These are phyloP conservation scores for Chytriomyces sp. DNA, from an alignment of 192 early-diverging fungal species.

Conservation along the genomic window DNA sequence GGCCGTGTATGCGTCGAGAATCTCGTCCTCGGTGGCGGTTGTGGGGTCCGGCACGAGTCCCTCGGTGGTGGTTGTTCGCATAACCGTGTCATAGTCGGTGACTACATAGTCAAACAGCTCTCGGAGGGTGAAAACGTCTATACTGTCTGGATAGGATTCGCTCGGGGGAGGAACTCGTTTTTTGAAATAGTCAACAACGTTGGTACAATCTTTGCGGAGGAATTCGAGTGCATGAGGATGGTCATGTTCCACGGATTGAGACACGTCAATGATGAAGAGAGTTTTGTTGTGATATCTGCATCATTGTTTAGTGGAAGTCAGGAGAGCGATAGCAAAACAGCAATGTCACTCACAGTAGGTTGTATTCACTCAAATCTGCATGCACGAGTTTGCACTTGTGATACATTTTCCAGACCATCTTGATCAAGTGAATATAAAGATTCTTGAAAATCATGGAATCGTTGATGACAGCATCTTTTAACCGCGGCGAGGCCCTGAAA, in stretches of 20 bases:
- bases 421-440: slow-evolving; percentile 82
- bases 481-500: slow-evolving; percentile 78
- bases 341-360: slow-evolving; percentile 71
- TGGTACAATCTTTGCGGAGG: slow-evolving; percentile 90
- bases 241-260: slow-evolving; percentile 98
- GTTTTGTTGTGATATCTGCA: slow-evolving; percentile 73
- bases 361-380: slow-evolving; percentile 98
- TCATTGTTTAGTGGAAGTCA: not conserved
- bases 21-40: slow-evolving; percentile 55
- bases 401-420: slow-evolving; percentile 89
- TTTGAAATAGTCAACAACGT: slow-evolving; percentile 92
- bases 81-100: slow-evolving; percentile 26
- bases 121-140: slow-evolving; percentile 62
- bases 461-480: slow-evolving; percentile 88
- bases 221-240: slow-evolving; percentile 97
- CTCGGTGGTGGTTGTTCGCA: slow-evolving; percentile 6
- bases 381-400: slow-evolving; percentile 92
- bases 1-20: slow-evolving; percentile 58
- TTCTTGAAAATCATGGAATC: slow-evolving; percentile 69
- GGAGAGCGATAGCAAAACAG: not conserved
- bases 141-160: slow-evolving; percentile 8
- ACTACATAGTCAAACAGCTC: slow-evolving; percentile 89
- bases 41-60: slow-evolving; percentile 58
- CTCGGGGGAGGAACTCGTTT: slow-evolving; percentile 60
- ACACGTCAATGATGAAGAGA: slow-evolving; percentile 96